Evolutionary conservation across 331 rosid genomes (phyloP), one percentile per base, ranked within the genome.

Genomic region (Malus hybrid): DNA sequence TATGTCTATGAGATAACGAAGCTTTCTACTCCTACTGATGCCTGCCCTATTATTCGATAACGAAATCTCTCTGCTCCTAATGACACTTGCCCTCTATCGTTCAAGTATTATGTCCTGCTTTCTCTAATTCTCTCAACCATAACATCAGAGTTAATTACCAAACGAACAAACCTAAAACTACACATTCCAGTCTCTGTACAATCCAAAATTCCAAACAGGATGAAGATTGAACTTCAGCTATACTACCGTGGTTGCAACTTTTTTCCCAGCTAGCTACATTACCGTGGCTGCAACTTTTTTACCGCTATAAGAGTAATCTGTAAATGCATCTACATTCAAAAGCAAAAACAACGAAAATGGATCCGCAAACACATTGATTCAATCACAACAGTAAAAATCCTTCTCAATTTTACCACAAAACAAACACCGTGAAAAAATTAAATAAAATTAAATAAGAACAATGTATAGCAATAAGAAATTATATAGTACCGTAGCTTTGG

Each of bases 401-500:
- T 19, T 52, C 39, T 69, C 57, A 69, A 46, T 29, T 48, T 20
- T 2, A 27, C 60, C 61, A 69, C 73, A 69, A 48, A 48, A 4
- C 73, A 39, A 14, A 13, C 31, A 69, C 59, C 12, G 6, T 46
- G 52, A 3, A 5, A 48, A 48, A 50, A 6, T 16, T 1, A 19
- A 28, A n/a, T 44, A 5, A 39, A 24, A 46, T 12, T 10, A 18
- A 66, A 32, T n/a, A 34, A 11, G 18, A 29, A 73, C 13, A 32
- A 5, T 1, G 46, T 36, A 60, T 22, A 76, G 52, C 16, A 81
- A 80, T 75, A 72, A 70, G 44, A 68, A 5, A 44, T 13, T 15
- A 13, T 6, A 7, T 14, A 24, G 24, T 76, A 90, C 96, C 93
- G 66, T 88, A 88, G 90, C 86, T 90, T 68, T 67, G 78, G 46